Evolutionary conservation across 805 yeast species (phyloP), one percentile per base, ranked within the genome.

Genomic region (Yarrowia hollandica): DNA sequence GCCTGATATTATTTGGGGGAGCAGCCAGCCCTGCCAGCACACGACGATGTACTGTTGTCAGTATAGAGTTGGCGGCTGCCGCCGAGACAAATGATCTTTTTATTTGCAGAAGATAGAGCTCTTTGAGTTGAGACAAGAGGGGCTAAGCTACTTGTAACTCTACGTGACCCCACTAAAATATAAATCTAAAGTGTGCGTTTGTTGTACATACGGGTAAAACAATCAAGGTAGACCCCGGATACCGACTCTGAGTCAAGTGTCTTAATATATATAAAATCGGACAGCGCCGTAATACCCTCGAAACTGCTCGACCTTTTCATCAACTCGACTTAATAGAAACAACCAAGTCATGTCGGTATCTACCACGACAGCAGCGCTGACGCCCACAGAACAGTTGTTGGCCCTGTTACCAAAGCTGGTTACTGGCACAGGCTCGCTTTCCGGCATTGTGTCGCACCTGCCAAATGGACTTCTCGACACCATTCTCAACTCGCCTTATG

Each of bases 401-500:
- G 26, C 28, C 2, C 11, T 48, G 6, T 12, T 48, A 14, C 55
- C 55, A 11, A 33, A 48, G 16, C 39, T 48, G 19, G 38, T 48
- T 8, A 22, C 38, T 7, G 55, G 55, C 11, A 12, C 33, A 11
- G 55, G 55, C 12, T 15, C 38, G 2, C 38, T 48, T 4, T 31
- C 55, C 4, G 39, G 55, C 2, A 31, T 48, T 11, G 39, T 30
- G 2, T 15, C 30, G 18, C 39, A 12, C 10, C 30, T 48, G 6
- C 55, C 55, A 2, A 8, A 10, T 12, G 55, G 39, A 15, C 30
- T 48, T 1, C 14, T 48, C n/a, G 38, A 28, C 2, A 22, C 39
- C 2, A 4, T 48, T 5, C 55, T 48, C 8, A 48, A 48, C 55
- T 48, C 55, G 39, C 39, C 55, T 16, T 48, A 48, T 22, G 55